Evolutionary conservation across 495 filamentous ascomycete species (phyloP).

Genomic region (Aspergillus ostianus): DNA sequence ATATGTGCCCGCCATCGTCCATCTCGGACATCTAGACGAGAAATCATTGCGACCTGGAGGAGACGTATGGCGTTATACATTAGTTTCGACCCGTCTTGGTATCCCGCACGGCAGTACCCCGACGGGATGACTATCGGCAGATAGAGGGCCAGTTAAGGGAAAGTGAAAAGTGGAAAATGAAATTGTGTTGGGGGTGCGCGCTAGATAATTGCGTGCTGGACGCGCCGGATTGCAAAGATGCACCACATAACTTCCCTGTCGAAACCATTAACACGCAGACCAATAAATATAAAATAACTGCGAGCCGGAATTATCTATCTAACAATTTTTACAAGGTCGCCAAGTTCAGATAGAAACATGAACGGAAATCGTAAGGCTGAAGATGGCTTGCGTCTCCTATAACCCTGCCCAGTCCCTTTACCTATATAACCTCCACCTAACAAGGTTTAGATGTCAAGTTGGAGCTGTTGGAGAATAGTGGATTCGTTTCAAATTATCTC

Average conservation of each 20-base stretch:
- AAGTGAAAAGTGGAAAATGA: conserved; percentile 1
- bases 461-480: neutral
- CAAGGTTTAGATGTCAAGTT: neutral
- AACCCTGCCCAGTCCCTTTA: too few species aligned
- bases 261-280: neutral
- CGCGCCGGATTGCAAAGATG: conserved; percentile 4
- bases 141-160: neutral
- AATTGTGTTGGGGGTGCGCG: neutral
- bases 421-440: neutral
- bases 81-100: neutral
- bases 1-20: neutral
- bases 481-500: neutral
- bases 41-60: conserved; percentile 3
- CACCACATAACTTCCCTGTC: neutral
- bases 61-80: conserved; percentile 5
- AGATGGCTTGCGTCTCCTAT: too few species aligned
- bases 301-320: neutral
- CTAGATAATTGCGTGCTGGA: conserved; percentile 8
- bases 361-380: neutral
- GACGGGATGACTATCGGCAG: neutral
- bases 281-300: neutral
- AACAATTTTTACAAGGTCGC: too few species aligned
- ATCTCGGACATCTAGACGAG: conserved; percentile 7
- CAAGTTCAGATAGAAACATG: too few species aligned
- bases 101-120: neutral